Percentiles rank a stretch among this genome's conserved stretches.
These are phyloP conservation scores for Hyphopichia burtonii DNA, from an alignment of 1,139 yeast genomes.

Conservation along the genomic window DNA sequence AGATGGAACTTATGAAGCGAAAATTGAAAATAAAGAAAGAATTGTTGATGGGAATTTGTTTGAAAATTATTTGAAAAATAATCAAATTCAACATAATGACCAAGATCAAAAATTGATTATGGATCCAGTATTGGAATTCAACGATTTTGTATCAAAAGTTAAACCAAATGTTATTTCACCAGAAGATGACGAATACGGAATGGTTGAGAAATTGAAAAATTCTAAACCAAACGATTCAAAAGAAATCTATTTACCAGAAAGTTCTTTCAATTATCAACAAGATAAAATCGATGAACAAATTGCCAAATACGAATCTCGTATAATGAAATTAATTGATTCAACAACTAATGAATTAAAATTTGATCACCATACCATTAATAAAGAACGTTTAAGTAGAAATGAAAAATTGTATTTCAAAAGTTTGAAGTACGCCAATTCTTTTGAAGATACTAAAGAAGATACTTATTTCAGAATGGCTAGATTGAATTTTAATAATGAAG, in stretches of 20 bases:
- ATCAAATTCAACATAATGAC: slow-evolving; percentile 13
- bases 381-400: slow-evolving; percentile 10
- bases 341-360: slow-evolving; percentile 20
- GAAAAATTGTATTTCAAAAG: slow-evolving; percentile 16
- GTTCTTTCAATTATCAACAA: slow-evolving; percentile 16
- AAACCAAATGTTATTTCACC: slow-evolving; percentile 15
- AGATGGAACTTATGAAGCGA: slow-evolving; percentile 31
- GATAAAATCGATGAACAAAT: slow-evolving; percentile 14
- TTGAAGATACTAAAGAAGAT: slow-evolving; percentile 14
- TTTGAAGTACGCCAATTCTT: slow-evolving; percentile 12
- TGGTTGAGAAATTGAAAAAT: slow-evolving; percentile 19
- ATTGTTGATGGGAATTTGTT: slow-evolving; percentile 26
- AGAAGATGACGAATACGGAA: slow-evolving; percentile 20
- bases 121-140: slow-evolving; percentile 21
- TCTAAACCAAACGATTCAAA: slow-evolving; percentile 11
- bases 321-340: slow-evolving; percentile 9
- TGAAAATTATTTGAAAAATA: slow-evolving; percentile 18
- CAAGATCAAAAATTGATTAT: slow-evolving; percentile 13
- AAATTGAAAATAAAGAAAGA: slow-evolving; percentile 18
- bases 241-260: slow-evolving; percentile 11
- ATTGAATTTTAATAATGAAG: slow-evolving; percentile 11
- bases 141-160: slow-evolving; percentile 13
- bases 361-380: slow-evolving; percentile 14
- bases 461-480: slow-evolving; percentile 24
- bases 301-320: slow-evolving; percentile 9